Evolutionary conservation across 2,329 filamentous ascomycete species (phyloP), one percentile per base, ranked within the genome.

Genomic region (Phaeosphaeria sp.): DNA sequence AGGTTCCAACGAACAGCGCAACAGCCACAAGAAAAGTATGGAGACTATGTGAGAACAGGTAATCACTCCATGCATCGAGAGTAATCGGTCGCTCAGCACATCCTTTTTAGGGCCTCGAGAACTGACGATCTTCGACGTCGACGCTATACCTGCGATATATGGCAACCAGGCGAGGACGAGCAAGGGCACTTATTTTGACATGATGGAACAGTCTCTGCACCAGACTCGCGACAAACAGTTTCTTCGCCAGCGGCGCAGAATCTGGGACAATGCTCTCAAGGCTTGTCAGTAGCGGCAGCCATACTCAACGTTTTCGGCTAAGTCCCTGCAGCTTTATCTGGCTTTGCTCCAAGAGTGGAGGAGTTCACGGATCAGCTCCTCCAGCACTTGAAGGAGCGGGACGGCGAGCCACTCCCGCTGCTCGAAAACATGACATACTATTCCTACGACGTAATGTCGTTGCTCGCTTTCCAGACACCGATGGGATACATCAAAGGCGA

Each of bases 341-440:
- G 62, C 27, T 71, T 60, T 27, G 65, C 62, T 2, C 62, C 65
- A 11, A 55, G 62, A 6, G 49, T 74, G 2, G 71, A 72, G 21
- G 55, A 59, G 2, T 68, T 64, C 24, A 72, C 69, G 2, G 63
- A 68, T 22, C 64, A 68, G 21, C 51, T 72, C 4, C 59, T 74
- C 5, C 46, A 46, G 3, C 62, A 61, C 6, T 39, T 73, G 17
- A 49, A 57, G 17, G 39, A 60, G 13, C 57, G 59, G 11, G 57
- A 72, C 53, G 65, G 68, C 8, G 49, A 68, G 53, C 61, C 72
- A 1, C 57, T 83, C 9, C 71, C 80, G 47, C 67, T 81, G 30
- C 65, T 73, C 1, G 73, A 78, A 47, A 80, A 75, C 64, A 78
- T 80, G 58, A 77, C 74, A 24, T 73, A 78, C 33, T 82, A 77